Conservation (phyloP, 2,329 filamentous ascomycete species). For the Hypoxylon sp. region DNA sequence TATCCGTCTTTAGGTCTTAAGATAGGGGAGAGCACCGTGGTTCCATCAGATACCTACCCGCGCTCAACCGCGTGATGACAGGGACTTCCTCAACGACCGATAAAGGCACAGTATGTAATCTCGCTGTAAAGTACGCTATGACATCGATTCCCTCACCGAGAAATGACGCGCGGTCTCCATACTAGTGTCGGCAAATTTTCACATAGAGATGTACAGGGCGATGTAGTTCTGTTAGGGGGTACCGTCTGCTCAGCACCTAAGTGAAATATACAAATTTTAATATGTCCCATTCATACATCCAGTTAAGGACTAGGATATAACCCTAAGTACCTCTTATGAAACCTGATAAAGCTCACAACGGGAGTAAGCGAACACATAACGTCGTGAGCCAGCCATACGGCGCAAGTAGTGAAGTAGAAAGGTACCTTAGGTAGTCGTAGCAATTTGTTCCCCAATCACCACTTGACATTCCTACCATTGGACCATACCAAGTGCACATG, state of each 20-base stretch:
- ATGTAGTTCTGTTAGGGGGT: slow-evolving; percentile 1
- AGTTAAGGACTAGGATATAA: slow-evolving; percentile 13
- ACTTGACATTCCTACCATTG: neutral
- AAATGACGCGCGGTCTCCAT: slow-evolving; percentile 28
- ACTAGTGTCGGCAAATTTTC: slow-evolving; percentile 15
- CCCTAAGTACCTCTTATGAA: slow-evolving; percentile 17
- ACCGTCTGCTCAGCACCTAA: neutral
- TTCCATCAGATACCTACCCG: slow-evolving; percentile 10
- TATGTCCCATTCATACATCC: neutral
- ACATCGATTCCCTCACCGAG: slow-evolving; percentile 11
- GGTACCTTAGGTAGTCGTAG: too few species aligned
- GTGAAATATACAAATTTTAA: neutral
- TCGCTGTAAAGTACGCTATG: slow-evolving; percentile 21
- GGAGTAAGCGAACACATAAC: slow-evolving; percentile 21
- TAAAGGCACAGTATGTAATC: too few species aligned
- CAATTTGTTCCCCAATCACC: neutral
- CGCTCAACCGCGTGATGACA: slow-evolving; percentile 2
- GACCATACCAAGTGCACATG: neutral
- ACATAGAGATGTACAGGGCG: slow-evolving; percentile 18
- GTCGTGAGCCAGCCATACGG: neutral
- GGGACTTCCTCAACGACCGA: neutral
- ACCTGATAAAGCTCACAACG: slow-evolving; percentile 8
- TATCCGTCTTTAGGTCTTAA: slow-evolving; percentile 2
- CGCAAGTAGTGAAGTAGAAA: slow-evolving; percentile 4
- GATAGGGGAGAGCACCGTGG: slow-evolving; percentile 3